Evolutionary conservation across 768 basidiomycete species (phyloP), one percentile per base, ranked within the genome.

Genomic region (Suillus brevipes): DNA sequence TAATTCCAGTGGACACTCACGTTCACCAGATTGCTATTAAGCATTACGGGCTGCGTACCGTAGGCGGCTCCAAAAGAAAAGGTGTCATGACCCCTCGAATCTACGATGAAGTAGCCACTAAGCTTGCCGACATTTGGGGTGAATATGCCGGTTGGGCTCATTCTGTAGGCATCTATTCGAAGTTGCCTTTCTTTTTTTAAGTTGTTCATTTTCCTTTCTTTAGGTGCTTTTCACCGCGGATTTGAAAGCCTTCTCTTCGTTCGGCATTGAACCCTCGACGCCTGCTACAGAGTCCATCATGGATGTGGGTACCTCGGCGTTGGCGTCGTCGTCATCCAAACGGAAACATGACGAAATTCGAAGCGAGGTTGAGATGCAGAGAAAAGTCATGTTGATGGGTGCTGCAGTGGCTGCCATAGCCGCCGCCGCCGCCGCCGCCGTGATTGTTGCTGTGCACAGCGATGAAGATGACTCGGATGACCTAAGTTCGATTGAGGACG

Each of bases 1-100:
- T 95, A 18, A 85, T 99, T 10, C 97, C 97, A 4, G 92, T 99
- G 61, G 97, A 99, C 73, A 97, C 96, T 0, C 97, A 99, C 73
- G 92, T 99, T 36, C 82, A 91, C 67, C 94, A 97, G 72, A 95
- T 98, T 61, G 92, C 93, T 10, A 78, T 83, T 28, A 94, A 91
- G 72, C 81, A 92, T 70, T 93, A 94, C 70, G 89, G 89, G 1
- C 71, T 93, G 13, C 86, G 85, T 68, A 80, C 82, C 7, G 70
- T 78, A 0, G 71, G 74, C 37, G 60, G 63, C 8, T 69, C 70
- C 2, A 79, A 79, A 53, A 77, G 77, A 12, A 90, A 90, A 71
- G 72, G 81, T 3, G 79, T 77, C 40, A 91, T 96, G 88, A 89
- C 88, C 0, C 88, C 91, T 0, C 89, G 85, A 67, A 73, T 95